phyloP scores from a whole-genome alignment of 2,329 filamentous ascomycete species.

The Paracamarosporium sp. region DNA sequence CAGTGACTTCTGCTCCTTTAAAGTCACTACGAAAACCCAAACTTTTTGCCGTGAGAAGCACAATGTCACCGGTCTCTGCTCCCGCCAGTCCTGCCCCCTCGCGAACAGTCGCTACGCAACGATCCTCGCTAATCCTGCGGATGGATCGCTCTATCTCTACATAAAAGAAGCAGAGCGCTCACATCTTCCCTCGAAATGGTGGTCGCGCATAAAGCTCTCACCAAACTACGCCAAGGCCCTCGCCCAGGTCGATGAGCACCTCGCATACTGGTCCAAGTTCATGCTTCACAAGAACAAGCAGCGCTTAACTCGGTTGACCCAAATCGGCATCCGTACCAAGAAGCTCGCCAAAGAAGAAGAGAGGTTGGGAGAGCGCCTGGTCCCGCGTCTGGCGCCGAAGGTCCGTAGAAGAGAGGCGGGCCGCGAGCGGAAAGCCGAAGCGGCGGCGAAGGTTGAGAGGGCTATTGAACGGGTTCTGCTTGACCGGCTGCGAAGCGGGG shows the following conservation, averaged over 20 bases:
- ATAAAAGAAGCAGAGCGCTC: conserved; percentile 81
- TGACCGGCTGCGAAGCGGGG: conserved; percentile 86
- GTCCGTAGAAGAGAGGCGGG: conserved; percentile 63
- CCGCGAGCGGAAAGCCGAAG: conserved; percentile 57
- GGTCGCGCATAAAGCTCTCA: conserved; percentile 90
- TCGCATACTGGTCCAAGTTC: conserved; percentile 93
- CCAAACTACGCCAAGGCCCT: conserved; percentile 91
- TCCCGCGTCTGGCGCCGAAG: conserved; percentile 91
- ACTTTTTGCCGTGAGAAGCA: conserved; percentile 77
- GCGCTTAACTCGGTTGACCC: conserved; percentile 86
- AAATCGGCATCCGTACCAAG: conserved; percentile 81
- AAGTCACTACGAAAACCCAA: conserved; percentile 61
- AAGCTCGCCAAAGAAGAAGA: conserved; percentile 88
- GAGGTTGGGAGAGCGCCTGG: conserved; percentile 83
- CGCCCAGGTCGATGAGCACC: conserved; percentile 68
- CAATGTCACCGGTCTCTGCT: conserved; percentile 84
- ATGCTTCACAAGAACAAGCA: conserved; percentile 96
- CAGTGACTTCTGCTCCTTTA: conserved; percentile 93
- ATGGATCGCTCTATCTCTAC: conserved; percentile 88
- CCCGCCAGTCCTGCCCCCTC: conserved; percentile 89
- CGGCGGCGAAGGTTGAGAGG: conserved; percentile 87
- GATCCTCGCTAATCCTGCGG: conserved; percentile 80
- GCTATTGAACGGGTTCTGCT: conserved; percentile 96
- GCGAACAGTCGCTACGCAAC: conserved; percentile 84
- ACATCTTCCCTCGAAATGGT: conserved; percentile 85